A percentile compares a stretch with the other conserved stretches of the same genome.
These are phyloP conservation scores for Trichoderma polysporum DNA, from an alignment of 2,329 filamentous ascomycete genomes.

Conservation along the genomic window DNA sequence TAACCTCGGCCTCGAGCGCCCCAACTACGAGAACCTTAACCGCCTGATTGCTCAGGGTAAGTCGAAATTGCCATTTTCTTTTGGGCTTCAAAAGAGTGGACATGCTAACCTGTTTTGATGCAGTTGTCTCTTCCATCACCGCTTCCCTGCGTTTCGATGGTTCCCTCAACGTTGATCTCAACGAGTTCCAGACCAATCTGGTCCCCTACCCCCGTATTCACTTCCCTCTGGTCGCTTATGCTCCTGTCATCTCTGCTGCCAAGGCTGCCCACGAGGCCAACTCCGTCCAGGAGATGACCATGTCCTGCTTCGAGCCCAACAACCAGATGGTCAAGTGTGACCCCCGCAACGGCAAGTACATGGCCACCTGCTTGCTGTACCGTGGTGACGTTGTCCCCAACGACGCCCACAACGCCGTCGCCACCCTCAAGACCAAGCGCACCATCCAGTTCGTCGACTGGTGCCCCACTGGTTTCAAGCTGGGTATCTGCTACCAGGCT, in stretches of 20 bases:
- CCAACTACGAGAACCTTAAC: slow-evolving; percentile 98
- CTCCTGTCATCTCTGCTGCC: slow-evolving; percentile 88
- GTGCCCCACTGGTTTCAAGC: slow-evolving; percentile 99
- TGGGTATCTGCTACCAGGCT: slow-evolving; percentile 99
- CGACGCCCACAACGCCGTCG: slow-evolving; percentile 88
- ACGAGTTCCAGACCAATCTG: slow-evolving; percentile 99
- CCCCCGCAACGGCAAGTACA: slow-evolving; percentile 98
- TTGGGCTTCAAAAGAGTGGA: neutral
- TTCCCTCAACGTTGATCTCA: slow-evolving; percentile 97
- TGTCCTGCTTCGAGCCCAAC: slow-evolving; percentile 99
- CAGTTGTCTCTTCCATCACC: slow-evolving; percentile 97
- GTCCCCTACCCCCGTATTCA: slow-evolving; percentile 98
- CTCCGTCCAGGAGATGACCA: slow-evolving; percentile 97
- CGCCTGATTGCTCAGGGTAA: slow-evolving; percentile 94
- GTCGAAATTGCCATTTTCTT: slow-evolving; percentile 1
- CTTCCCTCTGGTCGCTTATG: slow-evolving; percentile 96
- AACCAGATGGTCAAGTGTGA: slow-evolving; percentile 99
- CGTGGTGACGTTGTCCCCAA: slow-evolving; percentile 97
- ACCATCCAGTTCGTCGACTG: slow-evolving; percentile 99
- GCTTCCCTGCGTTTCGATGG: slow-evolving; percentile 98
- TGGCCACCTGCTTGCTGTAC: slow-evolving; percentile 98
- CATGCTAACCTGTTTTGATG: neutral
- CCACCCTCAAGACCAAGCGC: slow-evolving; percentile 97
- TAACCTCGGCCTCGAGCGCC: slow-evolving; percentile 95
- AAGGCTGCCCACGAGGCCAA: slow-evolving; percentile 98